Percentiles rank a stretch among this genome's conserved stretches.
phyloP scores from a whole-genome alignment of 2,329 filamentous ascomycete genomes.

The Aspergillus viridinutans region DNA sequence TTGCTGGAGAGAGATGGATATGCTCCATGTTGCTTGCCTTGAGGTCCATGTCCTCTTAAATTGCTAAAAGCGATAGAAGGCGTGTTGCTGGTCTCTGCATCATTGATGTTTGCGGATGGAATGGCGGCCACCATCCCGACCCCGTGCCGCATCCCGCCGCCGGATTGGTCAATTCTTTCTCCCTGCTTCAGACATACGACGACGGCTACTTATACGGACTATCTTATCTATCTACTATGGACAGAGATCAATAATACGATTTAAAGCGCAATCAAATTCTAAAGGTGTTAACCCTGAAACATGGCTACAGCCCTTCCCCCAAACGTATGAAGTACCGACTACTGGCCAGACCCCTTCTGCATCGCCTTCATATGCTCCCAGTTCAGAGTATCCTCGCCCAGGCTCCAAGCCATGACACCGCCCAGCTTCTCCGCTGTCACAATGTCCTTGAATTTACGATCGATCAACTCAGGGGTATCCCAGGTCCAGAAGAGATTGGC shows the following conservation, averaged over 20 bases:
- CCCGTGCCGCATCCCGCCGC: slow-evolving; percentile 6
- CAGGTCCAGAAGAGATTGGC: slow-evolving; percentile 68
- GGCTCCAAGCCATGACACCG: slow-evolving; percentile 71
- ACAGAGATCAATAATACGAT: too few species aligned
- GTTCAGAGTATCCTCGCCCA: slow-evolving; percentile 60
- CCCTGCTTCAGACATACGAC: too few species aligned
- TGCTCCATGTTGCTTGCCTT: not conserved
- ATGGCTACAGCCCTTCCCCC: not conserved
- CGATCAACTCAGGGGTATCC: slow-evolving; percentile 60
- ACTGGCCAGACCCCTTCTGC: slow-evolving; percentile 22
- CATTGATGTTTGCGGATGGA: not conserved
- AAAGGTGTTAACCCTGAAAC: not conserved
- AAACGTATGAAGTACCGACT: not conserved
- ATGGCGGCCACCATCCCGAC: not conserved
- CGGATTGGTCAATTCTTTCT: slow-evolving; percentile 4
- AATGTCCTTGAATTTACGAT: slow-evolving; percentile 59
- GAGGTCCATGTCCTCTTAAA: not conserved
- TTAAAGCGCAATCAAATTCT: not conserved
- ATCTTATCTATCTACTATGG: too few species aligned
- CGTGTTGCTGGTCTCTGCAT: too few species aligned
- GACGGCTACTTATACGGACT: too few species aligned
- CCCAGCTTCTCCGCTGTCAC: slow-evolving; percentile 56
- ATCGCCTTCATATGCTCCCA: slow-evolving; percentile 46
- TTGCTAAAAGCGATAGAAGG: not conserved
- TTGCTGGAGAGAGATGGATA: not conserved